Evolutionary conservation across 345 rosid species (phyloP), one percentile per base, ranked within the genome.

Genomic region (Ricinus communis): DNA sequence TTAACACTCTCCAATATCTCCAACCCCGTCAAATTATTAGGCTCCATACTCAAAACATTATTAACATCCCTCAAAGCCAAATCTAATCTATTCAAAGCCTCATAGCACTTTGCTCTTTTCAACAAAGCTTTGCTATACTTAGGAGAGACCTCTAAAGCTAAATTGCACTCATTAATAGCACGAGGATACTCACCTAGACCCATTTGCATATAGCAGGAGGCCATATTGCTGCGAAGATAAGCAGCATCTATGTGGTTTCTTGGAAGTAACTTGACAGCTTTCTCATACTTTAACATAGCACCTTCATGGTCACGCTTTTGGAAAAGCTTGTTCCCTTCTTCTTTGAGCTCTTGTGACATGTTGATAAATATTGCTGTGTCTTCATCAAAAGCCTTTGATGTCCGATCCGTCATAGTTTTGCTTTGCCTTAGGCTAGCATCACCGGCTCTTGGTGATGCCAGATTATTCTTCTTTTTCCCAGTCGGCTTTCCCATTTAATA

Each of bases 231-330:
- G 54, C 89, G 89, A 54, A 95, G 77, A 83, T 88, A 87, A 49
- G 98, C 97, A 1, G 90, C 86, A 65, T 93, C 98, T 28, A 89
- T 86, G 33, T 95, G 98, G 50, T 80, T 92, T 21, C 68, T 84
- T 0, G 99, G 99, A 55, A 95, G 85, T 16, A 95, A 86, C 79
- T 93, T 95, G 67, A 95, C 85, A 71, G 98, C 98, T 74, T 95
- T 95, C 74, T 95, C 98, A 43, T 74, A 95, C 75, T 92, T 89
- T 58, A 91, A 73, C 94, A 95, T 86, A 61, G 99, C 99, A 12
- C 99, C 99, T 86, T 95, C 99, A 63, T 88, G 88, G 78, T 95
- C 99, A 47, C 87, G 91, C 77, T 87, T 93, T 75, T 89, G 97
- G 64, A 80, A 85, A 13, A 95, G 86, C 74, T 77, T 86, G 77